Evolutionary conservation across 768 basidiomycete genomes (phyloP).

Genomic region (Collybia sordida): DNA sequence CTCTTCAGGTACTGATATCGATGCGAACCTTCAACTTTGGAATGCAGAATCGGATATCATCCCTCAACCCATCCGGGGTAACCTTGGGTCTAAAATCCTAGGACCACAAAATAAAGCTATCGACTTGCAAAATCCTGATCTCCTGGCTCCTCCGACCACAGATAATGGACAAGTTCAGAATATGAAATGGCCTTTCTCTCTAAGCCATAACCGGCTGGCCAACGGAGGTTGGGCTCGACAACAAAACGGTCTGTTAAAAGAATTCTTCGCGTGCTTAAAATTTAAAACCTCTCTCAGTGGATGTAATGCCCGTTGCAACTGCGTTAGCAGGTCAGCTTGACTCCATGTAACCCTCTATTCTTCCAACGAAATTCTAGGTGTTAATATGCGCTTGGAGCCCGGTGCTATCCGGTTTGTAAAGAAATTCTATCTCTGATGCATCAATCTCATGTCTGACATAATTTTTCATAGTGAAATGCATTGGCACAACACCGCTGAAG

Average conservation of each 20-base stretch:
- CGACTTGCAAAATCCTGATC: slow-evolving; percentile 56
- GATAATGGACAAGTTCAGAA: slow-evolving; percentile 58
- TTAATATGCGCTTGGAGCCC: slow-evolving; percentile 56
- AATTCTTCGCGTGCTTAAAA: background rate
- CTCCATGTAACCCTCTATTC: background rate
- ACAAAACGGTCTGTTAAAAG: slow-evolving; percentile 45
- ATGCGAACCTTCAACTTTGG: slow-evolving; percentile 8
- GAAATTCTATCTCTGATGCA: background rate
- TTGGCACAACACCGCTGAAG: slow-evolving; percentile 55
- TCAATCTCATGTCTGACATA: slow-evolving; percentile 10
- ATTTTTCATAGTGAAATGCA: slow-evolving; percentile 51
- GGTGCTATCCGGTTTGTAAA: slow-evolving; percentile 45
- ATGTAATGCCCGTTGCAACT: slow-evolving; percentile 48
- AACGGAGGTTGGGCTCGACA: slow-evolving; percentile 69
- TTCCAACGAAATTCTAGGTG: slow-evolving; percentile 29
- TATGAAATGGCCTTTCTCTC: slow-evolving; percentile 63
- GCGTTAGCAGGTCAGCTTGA: slow-evolving; percentile 29
- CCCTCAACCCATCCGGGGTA: slow-evolving; percentile 40
- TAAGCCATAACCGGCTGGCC: slow-evolving; percentile 59
- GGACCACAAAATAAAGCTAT: slow-evolving; percentile 59
- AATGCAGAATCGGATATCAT: background rate
- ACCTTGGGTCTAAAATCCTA: slow-evolving; percentile 45
- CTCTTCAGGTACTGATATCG: background rate
- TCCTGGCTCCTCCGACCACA: slow-evolving; percentile 60
- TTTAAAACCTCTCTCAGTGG: slow-evolving; percentile 26